Evolutionary conservation across 257 asterid genomes (phyloP).

Genomic region (Ballota nigra): DNA sequence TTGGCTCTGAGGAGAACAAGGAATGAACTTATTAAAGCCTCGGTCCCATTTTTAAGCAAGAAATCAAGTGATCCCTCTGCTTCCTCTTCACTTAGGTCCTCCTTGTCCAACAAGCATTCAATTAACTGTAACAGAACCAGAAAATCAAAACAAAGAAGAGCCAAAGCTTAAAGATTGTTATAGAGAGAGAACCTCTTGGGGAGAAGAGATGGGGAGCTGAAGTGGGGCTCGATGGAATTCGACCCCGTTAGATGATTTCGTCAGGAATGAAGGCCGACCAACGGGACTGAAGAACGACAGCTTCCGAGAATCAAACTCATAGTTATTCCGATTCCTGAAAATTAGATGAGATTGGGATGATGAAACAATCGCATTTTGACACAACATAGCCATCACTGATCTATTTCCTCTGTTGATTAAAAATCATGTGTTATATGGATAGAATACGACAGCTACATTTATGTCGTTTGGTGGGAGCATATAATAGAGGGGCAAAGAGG

Average conservation of each 20-base stretch:
- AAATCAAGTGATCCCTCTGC: slow-evolving; percentile 51
- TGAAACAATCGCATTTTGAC: not conserved
- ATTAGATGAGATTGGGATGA: slow-evolving; percentile 1
- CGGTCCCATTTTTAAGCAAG: slow-evolving; percentile 39
- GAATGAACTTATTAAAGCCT: slow-evolving; percentile 48
- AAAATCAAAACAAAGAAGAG: not conserved
- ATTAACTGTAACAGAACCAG: slow-evolving; percentile 24
- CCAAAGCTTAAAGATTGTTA: too few relatives aligned
- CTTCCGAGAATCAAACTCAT: not conserved
- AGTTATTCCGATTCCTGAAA: not conserved
- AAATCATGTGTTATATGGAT: not conserved
- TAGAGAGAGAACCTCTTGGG: slow-evolving; percentile 29
- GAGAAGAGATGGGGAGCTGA: slow-evolving; percentile 37
- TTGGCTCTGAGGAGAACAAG: slow-evolving; percentile 59
- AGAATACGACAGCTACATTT: not conserved
- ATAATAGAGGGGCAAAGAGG: not conserved
- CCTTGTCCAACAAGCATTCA: slow-evolving; percentile 37
- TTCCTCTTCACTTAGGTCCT: slow-evolving; percentile 49
- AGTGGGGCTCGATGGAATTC: slow-evolving; percentile 15
- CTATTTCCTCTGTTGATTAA: not conserved
- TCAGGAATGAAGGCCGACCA: not conserved
- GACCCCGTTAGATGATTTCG: slow-evolving; percentile 5
- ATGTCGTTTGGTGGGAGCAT: slow-evolving; percentile 10
- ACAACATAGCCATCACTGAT: slow-evolving; percentile 24
- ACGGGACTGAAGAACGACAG: not conserved